Evolutionary conservation across 176 grass and related monocot species (phyloP).

Genomic region (Phragmites australis): DNA sequence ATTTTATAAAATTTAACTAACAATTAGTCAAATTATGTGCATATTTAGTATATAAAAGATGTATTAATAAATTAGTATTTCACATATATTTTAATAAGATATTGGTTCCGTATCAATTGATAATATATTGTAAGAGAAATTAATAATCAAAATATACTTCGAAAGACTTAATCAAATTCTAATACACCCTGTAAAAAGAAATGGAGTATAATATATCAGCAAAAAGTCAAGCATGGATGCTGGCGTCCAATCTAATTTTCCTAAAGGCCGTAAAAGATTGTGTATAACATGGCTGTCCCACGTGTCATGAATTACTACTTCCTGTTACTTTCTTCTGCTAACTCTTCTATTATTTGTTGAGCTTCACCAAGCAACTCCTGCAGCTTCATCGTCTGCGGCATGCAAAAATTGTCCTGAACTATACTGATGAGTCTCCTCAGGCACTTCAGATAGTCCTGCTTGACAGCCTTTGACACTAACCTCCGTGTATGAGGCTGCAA

Average conservation of each 20-base stretch:
- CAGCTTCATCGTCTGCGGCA: conserved; percentile 7
- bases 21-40: no score
- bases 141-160: no score
- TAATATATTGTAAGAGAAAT: no score
- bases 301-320: background rate
- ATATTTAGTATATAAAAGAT: no score
- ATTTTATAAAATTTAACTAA: no score
- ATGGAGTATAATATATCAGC: background rate
- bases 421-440: conserved; percentile 36
- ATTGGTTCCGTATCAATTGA: no score
- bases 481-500: conserved; percentile 50
- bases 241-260: background rate
- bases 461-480: conserved; percentile 38
- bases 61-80: no score
- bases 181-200: no score
- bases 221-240: background rate
- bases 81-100: no score
- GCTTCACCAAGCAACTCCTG: conserved; percentile 51
- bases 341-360: conserved; percentile 43
- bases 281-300: background rate
- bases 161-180: no score
- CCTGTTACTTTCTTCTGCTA: conserved; percentile 33
- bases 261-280: background rate
- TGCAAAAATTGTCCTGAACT: background rate
- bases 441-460: conserved; percentile 46